Base-by-base conservation (phyloP, 192 early-diverging fungal genomes). In the Chytriomyces sp. region DNA sequence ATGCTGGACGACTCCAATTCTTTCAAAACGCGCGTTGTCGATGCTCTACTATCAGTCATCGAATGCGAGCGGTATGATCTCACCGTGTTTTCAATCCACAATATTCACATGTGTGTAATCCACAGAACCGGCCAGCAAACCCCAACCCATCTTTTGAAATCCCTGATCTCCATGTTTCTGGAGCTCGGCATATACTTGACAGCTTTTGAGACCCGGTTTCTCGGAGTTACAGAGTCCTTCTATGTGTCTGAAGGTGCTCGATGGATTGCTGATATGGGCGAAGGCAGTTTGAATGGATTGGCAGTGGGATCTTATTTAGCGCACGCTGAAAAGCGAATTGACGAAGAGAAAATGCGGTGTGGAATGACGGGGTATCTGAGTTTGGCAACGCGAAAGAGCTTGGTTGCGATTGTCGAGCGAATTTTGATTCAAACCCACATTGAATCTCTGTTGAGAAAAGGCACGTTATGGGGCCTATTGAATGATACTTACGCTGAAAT, bases 401-500 rank as follows among this genome's bases (percentile, higher is more conserved):
- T 97, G 50, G 82, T 92, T 9, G 77, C 83, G 11, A 89, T 90
- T 5, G 84, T 92, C 0, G 89, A 93, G 67, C 72, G 79, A 1
- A 89, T 91, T 76, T 81, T 98, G 53, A 69, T 97, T 18, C 85
- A 91, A 62, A 83, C 82, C 43, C 94, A 94, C 79, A 80, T 91
- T 0, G 85, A 87, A 57, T 79, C 82, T 45, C 86, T 97, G 10
- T 79, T 98, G 13, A 86, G 88, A 20, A 89, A 89, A 81, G 91
- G n/a, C n/a, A n/a, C n/a, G n/a, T n/a, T n/a, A n/a, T n/a, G n/a
- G n/a, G n/a, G n/a, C n/a, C n/a, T n/a, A n/a, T n/a, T n/a, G n/a
- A n/a, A n/a, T n/a, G n/a, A n/a, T n/a, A n/a, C n/a, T n/a, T n/a
- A n/a, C n/a, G n/a, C n/a, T n/a, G n/a, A n/a, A n/a, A n/a, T n/a